Base-by-base conservation (phyloP, 768 basidiomycete species). In the Albatrellus ellisii region DNA sequence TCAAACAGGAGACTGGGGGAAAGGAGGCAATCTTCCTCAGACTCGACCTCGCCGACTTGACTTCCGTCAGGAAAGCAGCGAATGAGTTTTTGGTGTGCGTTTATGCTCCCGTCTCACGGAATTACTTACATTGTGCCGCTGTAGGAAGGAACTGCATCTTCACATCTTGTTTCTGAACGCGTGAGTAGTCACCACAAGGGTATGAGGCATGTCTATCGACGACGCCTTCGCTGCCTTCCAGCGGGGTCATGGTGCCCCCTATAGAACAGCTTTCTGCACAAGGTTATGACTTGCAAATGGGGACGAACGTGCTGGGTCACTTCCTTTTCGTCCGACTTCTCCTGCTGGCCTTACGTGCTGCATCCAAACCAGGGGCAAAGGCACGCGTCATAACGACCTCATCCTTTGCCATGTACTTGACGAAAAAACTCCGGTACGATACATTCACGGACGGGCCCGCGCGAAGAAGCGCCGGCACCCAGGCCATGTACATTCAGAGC, bases 351-450 rank as follows among this genome's bases (percentile, higher is more conserved):
- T 41, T 56, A 7, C 38, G 45, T 12, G 50, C 46, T 11, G 53
- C 50, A 10, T 46, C 51, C 11, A 31, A 32, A 6, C 26, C 32
- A 4, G 27, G 39, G 9, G 40, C 27, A 9, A 46, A 52, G 21
- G 51, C 52, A 2, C 59, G 60, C 2, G 54, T 61, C 8, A 41
- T 61, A 24, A 53, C 49, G 15, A 46, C 47, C 25, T 50, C 51
- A 7, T 42, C 44, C 2, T 18, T 38, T 12, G 41, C 20, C 2
- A 37, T 27, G 8, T 28, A 45, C 7, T 21, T 39, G 10, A 35
- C 26, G 4, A 25, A 48, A 12, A 32, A 36, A 6, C 25, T 48
- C 35, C n/a, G 35, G 11, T 46, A 34, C 33, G 6, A 34, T 6
- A 35, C 41, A 7, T 14, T 49, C 15, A 21, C n/a, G 11, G 47